Evolutionary conservation across 108 stramenopile species (phyloP).

Genomic region (Pelagomonas calceolata): DNA sequence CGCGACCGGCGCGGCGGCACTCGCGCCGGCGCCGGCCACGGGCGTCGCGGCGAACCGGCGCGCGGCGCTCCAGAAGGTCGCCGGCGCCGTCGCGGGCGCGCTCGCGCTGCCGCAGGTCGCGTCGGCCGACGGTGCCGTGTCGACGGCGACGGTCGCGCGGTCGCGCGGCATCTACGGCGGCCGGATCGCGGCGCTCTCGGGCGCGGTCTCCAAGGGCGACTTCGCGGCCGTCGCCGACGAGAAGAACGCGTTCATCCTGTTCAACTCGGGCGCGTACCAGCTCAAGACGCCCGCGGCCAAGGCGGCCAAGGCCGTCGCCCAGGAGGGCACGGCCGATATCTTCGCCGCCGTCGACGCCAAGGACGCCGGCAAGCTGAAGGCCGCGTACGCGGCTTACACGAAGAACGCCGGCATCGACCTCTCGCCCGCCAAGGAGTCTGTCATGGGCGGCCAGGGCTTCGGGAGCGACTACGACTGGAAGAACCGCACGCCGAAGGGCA

Average conservation of each 20-base stretch:
- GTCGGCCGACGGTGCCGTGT: slow-evolving; percentile 76
- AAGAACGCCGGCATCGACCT: slow-evolving; percentile 60
- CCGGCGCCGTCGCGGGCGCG: no score
- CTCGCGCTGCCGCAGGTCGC: slow-evolving; percentile 49
- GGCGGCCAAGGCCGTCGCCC: slow-evolving; percentile 53
- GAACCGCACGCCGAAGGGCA: not conserved
- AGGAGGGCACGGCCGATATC: slow-evolving; percentile 61
- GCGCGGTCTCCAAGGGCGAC: slow-evolving; percentile 68
- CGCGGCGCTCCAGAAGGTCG: no score
- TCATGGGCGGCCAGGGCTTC: slow-evolving; percentile 15
- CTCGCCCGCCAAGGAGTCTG: slow-evolving; percentile 37
- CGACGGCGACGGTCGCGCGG: slow-evolving; percentile 53
- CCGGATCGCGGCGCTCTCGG: slow-evolving; percentile 68
- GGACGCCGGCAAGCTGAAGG: slow-evolving; percentile 28
- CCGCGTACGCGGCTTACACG: slow-evolving; percentile 30
- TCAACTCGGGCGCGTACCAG: slow-evolving; percentile 76
- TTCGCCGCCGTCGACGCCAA: slow-evolving; percentile 63
- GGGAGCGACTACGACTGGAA: not conserved
- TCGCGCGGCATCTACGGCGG: slow-evolving; percentile 68
- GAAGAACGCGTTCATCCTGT: slow-evolving; percentile 83
- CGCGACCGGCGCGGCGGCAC: no score
- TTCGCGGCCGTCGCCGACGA: slow-evolving; percentile 71
- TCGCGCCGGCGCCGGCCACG: no score
- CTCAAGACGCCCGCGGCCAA: slow-evolving; percentile 29
- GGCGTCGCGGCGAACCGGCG: no score